phyloP scores from a whole-genome alignment of 2,329 filamentous ascomycete genomes.

The Tolypocladium inflatum region DNA sequence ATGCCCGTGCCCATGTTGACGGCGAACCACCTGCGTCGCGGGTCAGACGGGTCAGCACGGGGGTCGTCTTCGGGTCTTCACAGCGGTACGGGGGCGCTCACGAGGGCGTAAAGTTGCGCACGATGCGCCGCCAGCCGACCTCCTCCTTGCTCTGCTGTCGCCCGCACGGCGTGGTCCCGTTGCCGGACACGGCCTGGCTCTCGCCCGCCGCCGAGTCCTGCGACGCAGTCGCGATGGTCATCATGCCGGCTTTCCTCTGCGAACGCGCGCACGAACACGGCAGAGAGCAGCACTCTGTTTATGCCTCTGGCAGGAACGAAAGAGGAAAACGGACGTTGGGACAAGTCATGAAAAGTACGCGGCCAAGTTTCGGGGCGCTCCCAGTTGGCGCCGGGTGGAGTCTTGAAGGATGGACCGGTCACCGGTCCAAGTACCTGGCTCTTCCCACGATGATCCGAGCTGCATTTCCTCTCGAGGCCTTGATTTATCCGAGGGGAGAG shows the following conservation, averaged over 20 bases:
- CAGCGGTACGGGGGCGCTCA: slow-evolving; percentile 16
- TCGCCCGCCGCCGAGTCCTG: background rate
- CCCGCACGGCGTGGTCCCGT: slow-evolving; percentile 13
- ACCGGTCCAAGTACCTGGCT: too few species aligned
- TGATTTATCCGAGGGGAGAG: background rate
- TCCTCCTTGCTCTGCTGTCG: slow-evolving; percentile 13
- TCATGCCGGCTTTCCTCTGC: background rate
- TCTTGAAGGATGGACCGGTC: background rate
- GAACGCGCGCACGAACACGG: background rate
- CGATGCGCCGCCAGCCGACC: slow-evolving; percentile 32
- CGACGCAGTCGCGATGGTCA: background rate
- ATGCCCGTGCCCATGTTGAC: slow-evolving; percentile 61
- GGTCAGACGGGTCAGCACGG: background rate
- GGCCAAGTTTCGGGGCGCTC: background rate
- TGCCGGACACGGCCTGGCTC: background rate
- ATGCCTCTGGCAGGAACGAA: background rate
- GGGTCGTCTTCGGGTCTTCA: background rate
- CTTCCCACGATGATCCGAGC: background rate
- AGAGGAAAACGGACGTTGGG: too few species aligned
- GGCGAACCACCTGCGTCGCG: slow-evolving; percentile 41
- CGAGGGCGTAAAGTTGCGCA: slow-evolving; percentile 46
- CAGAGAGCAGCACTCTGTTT: background rate
- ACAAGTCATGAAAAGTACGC: too few species aligned
- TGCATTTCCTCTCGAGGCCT: too few species aligned
- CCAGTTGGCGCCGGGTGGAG: background rate